Conservation (phyloP, 768 basidiomycete genomes). For the Boletus insuetus region DNA sequence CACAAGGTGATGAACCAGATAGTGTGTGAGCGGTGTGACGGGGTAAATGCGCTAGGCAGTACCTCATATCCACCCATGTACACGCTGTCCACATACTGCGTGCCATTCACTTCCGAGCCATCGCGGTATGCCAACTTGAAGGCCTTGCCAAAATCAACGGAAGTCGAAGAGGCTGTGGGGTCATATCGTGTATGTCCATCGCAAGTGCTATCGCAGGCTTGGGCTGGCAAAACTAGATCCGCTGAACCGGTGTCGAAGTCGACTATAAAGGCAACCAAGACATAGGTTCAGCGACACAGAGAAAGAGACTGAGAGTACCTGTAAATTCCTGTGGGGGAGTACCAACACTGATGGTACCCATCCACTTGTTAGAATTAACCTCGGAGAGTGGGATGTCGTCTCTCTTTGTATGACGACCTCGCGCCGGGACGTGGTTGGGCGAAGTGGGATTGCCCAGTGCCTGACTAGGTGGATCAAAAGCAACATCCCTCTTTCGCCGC, state of each 20-base stretch:
- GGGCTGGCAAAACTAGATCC: slow-evolving; percentile 44
- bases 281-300: background rate
- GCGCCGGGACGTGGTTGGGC: background rate
- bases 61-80: slow-evolving; percentile 37
- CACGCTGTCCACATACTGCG: slow-evolving; percentile 44
- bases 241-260: slow-evolving; percentile 55
- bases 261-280: slow-evolving; percentile 29
- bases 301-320: slow-evolving; percentile 27
- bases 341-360: slow-evolving; percentile 45
- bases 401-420: slow-evolving; percentile 25
- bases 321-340: slow-evolving; percentile 43
- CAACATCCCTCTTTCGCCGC: slow-evolving; percentile 2
- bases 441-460: background rate
- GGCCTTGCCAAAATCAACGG: slow-evolving; percentile 20
- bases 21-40: slow-evolving; percentile 1
- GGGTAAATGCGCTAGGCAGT: slow-evolving; percentile 15
- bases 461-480: background rate
- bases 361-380: slow-evolving; percentile 42
- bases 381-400: slow-evolving; percentile 35
- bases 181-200: slow-evolving; percentile 32
- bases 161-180: slow-evolving; percentile 30
- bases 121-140: slow-evolving; percentile 39
- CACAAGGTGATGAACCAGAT: background rate
- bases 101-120: slow-evolving; percentile 38
- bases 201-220: slow-evolving; percentile 31